Base-by-base conservation (phyloP, 2,329 filamentous ascomycete species). In the Decorospora gaudefroyi region DNA sequence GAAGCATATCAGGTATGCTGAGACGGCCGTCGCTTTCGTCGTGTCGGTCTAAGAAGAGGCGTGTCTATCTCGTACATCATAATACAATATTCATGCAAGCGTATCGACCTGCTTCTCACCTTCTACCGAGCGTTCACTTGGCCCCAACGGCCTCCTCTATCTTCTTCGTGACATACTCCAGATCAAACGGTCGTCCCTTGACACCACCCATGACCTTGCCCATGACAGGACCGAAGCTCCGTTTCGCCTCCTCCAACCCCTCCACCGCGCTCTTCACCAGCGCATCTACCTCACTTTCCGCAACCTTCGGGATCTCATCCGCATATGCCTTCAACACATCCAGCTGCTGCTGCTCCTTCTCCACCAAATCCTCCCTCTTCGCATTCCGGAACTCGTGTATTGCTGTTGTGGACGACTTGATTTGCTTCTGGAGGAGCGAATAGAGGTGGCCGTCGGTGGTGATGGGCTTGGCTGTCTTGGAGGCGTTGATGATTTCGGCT, bases 391-490 rank as follows among this genome's bases (percentile, higher is more conserved):
- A 88, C 64, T 90, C 85, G 23, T 75, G 74, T 11, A 76, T 76
- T 1, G 87, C 82, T 12, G 84, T 79, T 35, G 78, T 72, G 3
- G 78, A 76, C 2, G 78, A 74, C 29, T 79, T 78, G 15, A 80
- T 78, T 37, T 83, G 79, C 70, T 84, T 86, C 52, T 81, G 79
- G 42, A 93, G 77, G 34, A 91, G 74, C 6, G 77, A 73, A 18
- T 90, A 80, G 42, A 92, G 76, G 61, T 87, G 81, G 52, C 80
- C 77, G 68, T 92, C 87, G 15, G 82, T 87, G 41, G 74, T 76
- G 62, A 91, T 81, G n/a, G 88, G 87, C 26, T 74, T 76, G 26
- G 78, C 64, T 10, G 86, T 89, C 72, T 91, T 91, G 66, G 83
- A 85, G 22, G 86, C 84, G 70, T 90, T 91, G 57, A 85, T 83